Conservation (phyloP, 805 yeast species). For the Metschnikowia picachoensis region DNA sequence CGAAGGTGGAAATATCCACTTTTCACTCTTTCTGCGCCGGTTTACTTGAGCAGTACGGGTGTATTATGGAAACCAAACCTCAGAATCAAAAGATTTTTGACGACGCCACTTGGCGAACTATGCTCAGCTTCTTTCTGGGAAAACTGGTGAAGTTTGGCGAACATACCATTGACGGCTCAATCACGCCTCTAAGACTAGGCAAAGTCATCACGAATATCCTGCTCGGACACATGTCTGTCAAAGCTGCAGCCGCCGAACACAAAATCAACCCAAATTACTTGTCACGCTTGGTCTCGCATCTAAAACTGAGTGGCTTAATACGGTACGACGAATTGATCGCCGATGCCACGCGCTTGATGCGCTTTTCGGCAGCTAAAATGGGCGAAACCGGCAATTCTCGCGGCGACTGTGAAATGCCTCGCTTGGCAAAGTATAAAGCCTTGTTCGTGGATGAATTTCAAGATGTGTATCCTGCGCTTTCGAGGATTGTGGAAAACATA, state of each 20-base stretch:
- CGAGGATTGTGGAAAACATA: constrained; percentile 39
- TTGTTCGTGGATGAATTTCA: constrained; percentile 72
- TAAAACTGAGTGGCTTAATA: constrained; percentile 32
- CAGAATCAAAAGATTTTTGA: constrained; percentile 40
- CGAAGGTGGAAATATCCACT: constrained; percentile 76
- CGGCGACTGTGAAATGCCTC: neutral
- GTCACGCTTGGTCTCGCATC: constrained; percentile 23
- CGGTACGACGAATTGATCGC: constrained; percentile 35
- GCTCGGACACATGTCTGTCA: constrained; percentile 20
- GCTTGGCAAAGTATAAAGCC: constrained; percentile 25
- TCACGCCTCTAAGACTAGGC: constrained; percentile 25
- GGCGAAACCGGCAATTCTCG: neutral
- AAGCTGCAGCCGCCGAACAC: constrained; percentile 23
- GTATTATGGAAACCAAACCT: constrained; percentile 10
- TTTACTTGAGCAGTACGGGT: constrained; percentile 39
- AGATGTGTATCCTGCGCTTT: constrained; percentile 54
- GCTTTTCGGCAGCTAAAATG: constrained; percentile 6
- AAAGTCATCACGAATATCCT: constrained; percentile 22
- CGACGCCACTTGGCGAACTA: constrained; percentile 48
- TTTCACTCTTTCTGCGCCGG: constrained; percentile 64
- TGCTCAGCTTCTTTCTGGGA: constrained; percentile 32
- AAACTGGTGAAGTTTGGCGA: constrained; percentile 30
- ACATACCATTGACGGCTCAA: constrained; percentile 19
- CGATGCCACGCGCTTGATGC: constrained; percentile 28
- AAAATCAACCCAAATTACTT: constrained; percentile 27